Percentiles rank a stretch among this genome's conserved stretches.
Evolutionary conservation across 169 alveolate genomes (phyloP).

Genomic region (Plasmodium inui): DNA sequence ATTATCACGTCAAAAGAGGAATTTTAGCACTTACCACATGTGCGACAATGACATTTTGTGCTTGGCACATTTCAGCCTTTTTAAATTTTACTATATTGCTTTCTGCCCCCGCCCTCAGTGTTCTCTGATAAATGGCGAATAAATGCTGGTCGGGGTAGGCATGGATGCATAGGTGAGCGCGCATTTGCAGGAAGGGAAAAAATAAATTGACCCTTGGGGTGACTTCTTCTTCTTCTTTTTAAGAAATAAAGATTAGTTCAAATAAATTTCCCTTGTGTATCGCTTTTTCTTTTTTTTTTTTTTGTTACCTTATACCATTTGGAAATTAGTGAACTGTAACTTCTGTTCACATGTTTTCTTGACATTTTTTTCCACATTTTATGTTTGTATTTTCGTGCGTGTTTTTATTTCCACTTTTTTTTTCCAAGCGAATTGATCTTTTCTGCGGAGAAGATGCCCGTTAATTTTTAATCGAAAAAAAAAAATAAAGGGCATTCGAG

Average conservation of each 20-base stretch:
- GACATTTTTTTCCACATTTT: background rate
- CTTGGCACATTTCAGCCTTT: background rate
- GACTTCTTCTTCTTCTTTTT: background rate
- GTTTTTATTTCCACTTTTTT: background rate
- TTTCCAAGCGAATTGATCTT: background rate
- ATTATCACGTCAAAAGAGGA: background rate
- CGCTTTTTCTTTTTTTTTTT: background rate
- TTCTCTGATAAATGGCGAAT: background rate
- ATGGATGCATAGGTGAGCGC: background rate
- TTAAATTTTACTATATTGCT: background rate
- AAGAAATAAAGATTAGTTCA: slow-evolving; percentile 4
- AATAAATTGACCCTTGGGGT: background rate
- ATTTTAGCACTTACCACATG: background rate
- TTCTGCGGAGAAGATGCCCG: background rate
- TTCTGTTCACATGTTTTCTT: background rate
- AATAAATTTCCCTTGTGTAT: background rate
- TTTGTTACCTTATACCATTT: background rate
- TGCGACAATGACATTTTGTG: background rate
- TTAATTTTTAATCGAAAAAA: background rate
- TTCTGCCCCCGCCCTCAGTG: background rate
- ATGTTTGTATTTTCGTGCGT: background rate
- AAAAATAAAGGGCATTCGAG: background rate
- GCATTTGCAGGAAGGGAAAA: background rate
- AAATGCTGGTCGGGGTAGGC: background rate
- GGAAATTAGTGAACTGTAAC: background rate